Percentiles rank a stretch among this genome's conserved stretches.
Evolutionary conservation across 441 rosid genomes (phyloP).

Genomic region (Populus hybrid): DNA sequence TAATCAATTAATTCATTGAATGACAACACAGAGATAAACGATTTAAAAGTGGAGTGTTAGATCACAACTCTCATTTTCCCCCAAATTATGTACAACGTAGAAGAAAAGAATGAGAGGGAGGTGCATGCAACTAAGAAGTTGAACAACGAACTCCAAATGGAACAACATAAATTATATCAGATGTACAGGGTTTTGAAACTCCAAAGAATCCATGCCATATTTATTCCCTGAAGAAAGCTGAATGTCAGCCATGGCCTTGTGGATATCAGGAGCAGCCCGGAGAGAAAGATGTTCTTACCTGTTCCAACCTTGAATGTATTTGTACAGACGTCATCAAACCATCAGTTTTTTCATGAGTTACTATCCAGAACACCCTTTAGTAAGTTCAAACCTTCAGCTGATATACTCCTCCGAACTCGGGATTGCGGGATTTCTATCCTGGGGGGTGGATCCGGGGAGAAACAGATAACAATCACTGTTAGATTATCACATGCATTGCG

Average conservation of each 20-base stretch:
- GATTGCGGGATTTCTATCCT: conserved; percentile 62
- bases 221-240: conserved; percentile 14
- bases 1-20: conserved; percentile 10
- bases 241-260: conserved; percentile 12
- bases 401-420: conserved; percentile 70
- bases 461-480: conserved; percentile 73
- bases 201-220: conserved; percentile 19
- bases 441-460: conserved; percentile 78
- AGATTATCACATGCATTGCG: conserved; percentile 75
- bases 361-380: conserved; percentile 71
- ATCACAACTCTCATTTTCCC: conserved; percentile 2
- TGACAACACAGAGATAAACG: conserved; percentile 8
- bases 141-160: conserved; percentile 22
- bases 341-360: conserved; percentile 34
- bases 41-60: conserved; percentile 7
- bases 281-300: conserved; percentile 15
- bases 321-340: neutral
- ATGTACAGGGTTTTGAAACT: conserved; percentile 25
- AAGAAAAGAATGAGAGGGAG: neutral
- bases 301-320: conserved; percentile 9
- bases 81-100: conserved; percentile 33
- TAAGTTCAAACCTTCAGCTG: conserved; percentile 77
- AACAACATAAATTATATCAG: conserved; percentile 33
- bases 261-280: conserved; percentile 11
- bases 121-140: conserved; percentile 11